Evolutionary conservation across 768 basidiomycete genomes (phyloP).

Genomic region (Hypholoma sublateritium): DNA sequence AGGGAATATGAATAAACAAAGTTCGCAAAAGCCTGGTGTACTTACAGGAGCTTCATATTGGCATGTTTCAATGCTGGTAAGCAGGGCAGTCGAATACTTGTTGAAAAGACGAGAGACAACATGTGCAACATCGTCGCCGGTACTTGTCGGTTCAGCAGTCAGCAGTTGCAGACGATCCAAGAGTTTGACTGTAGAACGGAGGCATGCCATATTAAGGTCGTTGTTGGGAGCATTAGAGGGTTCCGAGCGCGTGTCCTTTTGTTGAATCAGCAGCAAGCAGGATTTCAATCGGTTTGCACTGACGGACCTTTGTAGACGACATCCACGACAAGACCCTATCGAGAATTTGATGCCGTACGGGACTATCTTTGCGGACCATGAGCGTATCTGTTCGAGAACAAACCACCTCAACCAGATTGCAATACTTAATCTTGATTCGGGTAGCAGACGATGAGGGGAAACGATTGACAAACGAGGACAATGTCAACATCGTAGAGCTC

Average conservation of each 20-base stretch:
- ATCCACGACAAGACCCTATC: slow-evolving; percentile 85
- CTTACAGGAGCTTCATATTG: slow-evolving; percentile 48
- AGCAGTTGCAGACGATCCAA: slow-evolving; percentile 70
- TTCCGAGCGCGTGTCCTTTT: slow-evolving; percentile 32
- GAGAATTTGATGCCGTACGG: slow-evolving; percentile 66
- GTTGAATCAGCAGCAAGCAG: not conserved
- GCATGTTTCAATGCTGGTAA: slow-evolving; percentile 57
- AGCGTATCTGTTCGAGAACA: slow-evolving; percentile 62
- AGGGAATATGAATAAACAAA: slow-evolving; percentile 4
- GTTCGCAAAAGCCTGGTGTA: not conserved
- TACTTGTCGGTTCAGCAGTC: slow-evolving; percentile 47
- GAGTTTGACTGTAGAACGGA: slow-evolving; percentile 74
- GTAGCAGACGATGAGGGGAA: slow-evolving; percentile 51
- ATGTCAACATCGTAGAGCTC: slow-evolving; percentile 53
- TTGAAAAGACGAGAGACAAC: slow-evolving; percentile 78
- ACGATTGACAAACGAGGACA: slow-evolving; percentile 66
- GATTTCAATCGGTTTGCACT: not conserved
- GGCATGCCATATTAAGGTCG: slow-evolving; percentile 73
- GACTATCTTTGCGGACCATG: slow-evolving; percentile 64
- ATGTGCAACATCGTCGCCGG: slow-evolving; percentile 65
- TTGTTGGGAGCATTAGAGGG: slow-evolving; percentile 40
- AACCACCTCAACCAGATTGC: slow-evolving; percentile 66
- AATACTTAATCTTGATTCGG: slow-evolving; percentile 76
- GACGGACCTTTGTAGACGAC: slow-evolving; percentile 49
- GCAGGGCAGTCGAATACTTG: slow-evolving; percentile 67